A percentile compares a stretch with the other conserved stretches of the same genome.
Evolutionary conservation across 352 stramenopile species (phyloP).

Genomic region (Globisporangium uncinulatum): DNA sequence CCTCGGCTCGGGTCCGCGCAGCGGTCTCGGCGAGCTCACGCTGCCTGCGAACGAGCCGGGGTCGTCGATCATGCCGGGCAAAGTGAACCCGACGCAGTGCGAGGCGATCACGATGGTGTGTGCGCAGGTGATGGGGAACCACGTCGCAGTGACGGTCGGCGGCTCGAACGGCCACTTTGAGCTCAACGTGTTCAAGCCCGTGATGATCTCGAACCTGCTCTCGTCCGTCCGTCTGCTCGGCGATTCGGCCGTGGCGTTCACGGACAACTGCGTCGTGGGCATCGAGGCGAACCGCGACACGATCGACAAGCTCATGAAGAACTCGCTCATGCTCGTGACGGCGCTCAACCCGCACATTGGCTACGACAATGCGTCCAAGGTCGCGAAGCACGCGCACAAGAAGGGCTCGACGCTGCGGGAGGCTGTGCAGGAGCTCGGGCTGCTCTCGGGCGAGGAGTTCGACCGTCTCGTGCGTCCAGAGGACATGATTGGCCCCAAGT

Average conservation of each 20-base stretch:
- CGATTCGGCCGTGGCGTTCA: constrained; percentile 85
- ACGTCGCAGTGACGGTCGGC: constrained; percentile 90
- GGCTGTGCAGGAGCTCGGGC: constrained; percentile 83
- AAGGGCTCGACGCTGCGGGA: constrained; percentile 91
- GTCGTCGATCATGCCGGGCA: constrained; percentile 72
- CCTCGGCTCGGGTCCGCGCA: constrained; percentile 53
- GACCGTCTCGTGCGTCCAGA: constrained; percentile 93
- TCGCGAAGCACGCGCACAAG: constrained; percentile 96
- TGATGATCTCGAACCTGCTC: constrained; percentile 92
- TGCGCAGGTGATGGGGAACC: constrained; percentile 95
- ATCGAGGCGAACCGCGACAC: constrained; percentile 88
- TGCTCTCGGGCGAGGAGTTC: constrained; percentile 93
- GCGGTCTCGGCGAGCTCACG: constrained; percentile 53
- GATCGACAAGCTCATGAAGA: constrained; percentile 92
- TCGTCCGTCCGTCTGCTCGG: constrained; percentile 83
- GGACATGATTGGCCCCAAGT: constrained; percentile 92
- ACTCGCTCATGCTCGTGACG: constrained; percentile 96
- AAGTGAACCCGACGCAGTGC: constrained; percentile 89
- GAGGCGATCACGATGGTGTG: constrained; percentile 97
- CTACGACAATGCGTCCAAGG: constrained; percentile 96
- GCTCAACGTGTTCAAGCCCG: constrained; percentile 97
- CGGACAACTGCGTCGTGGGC: constrained; percentile 90
- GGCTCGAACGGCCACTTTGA: constrained; percentile 96
- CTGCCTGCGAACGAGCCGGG: constrained; percentile 64
- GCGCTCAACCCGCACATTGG: constrained; percentile 96